These are phyloP conservation scores for Cutaneotrichosporon cyanovorans DNA, from an alignment of 1,284 basidiomycete species.

Conservation along the genomic window DNA sequence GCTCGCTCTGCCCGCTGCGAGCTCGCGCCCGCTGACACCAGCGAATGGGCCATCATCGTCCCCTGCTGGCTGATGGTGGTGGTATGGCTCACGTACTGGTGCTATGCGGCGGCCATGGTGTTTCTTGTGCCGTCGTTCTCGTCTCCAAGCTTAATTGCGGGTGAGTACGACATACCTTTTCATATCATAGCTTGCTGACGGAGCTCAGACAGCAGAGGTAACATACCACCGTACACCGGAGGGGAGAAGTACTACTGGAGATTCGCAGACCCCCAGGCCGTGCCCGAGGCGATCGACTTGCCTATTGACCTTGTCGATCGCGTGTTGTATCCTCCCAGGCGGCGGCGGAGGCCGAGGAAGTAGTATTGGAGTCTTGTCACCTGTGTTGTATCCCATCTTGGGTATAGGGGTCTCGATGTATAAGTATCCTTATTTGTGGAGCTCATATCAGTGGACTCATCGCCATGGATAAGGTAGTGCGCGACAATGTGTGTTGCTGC, in stretches of 20 bases:
- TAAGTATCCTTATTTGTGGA: too few relatives aligned
- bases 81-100: constrained; percentile 66
- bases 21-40: constrained; percentile 29
- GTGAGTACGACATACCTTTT: constrained; percentile 50
- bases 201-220: constrained; percentile 5
- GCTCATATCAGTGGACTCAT: too few relatives aligned
- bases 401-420: too few relatives aligned
- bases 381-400: too few relatives aligned
- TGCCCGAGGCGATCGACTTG: constrained; percentile 66
- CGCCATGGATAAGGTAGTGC: too few relatives aligned
- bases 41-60: constrained; percentile 79
- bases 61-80: constrained; percentile 69
- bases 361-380: too few relatives aligned
- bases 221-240: not conserved
- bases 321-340: constrained; percentile 50
- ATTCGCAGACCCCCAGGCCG: constrained; percentile 44
- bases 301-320: constrained; percentile 74
- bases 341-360: too few relatives aligned
- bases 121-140: constrained; percentile 62
- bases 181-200: not conserved
- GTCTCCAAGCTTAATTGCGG: constrained; percentile 59
- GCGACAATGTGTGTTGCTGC: too few relatives aligned
- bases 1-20: not conserved
- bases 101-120: constrained; percentile 67
- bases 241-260: constrained; percentile 25